Evolutionary conservation across 108 stramenopile species (phyloP).

Genomic region (Cyclotella atomus): DNA sequence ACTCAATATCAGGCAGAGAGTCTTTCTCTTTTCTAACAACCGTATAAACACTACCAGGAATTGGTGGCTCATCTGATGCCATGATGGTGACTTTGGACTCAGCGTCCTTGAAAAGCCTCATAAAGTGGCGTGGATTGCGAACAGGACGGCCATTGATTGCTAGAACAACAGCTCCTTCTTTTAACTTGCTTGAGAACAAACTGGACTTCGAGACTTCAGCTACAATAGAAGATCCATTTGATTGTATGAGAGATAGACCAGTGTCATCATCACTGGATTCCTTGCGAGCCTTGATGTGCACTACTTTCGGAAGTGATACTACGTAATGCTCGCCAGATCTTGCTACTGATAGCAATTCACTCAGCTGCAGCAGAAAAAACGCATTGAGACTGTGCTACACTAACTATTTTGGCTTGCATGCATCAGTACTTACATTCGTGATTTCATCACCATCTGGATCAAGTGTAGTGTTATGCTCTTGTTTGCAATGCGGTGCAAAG

Average conservation of each 20-base stretch:
- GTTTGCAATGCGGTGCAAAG: background rate
- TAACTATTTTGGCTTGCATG: background rate
- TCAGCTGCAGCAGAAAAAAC: background rate
- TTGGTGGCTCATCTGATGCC: conserved; percentile 25
- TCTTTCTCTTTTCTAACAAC: conserved; percentile 19
- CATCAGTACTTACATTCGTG: background rate
- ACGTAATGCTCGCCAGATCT: conserved; percentile 4
- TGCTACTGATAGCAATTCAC: conserved; percentile 34
- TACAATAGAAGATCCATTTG: conserved; percentile 24
- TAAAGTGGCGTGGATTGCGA: conserved; percentile 32
- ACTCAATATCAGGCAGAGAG: background rate
- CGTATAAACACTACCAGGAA: conserved; percentile 19
- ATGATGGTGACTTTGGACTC: conserved; percentile 14
- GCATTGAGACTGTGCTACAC: background rate
- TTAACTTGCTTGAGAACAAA: conserved; percentile 15
- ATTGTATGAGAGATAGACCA: conserved; percentile 31
- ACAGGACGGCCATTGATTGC: conserved; percentile 33
- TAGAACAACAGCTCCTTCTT: conserved; percentile 27
- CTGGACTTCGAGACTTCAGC: conserved; percentile 32
- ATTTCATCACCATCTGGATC: conserved; percentile 25
- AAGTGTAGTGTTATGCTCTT: background rate
- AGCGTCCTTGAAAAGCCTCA: conserved; percentile 27
- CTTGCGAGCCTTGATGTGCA: conserved; percentile 13
- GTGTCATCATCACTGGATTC: conserved; percentile 20
- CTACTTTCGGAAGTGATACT: conserved; percentile 5